Evolutionary conservation across 306 rosid genomes (phyloP), one percentile per base, ranked within the genome.

Genomic region (Prunus campanulata): DNA sequence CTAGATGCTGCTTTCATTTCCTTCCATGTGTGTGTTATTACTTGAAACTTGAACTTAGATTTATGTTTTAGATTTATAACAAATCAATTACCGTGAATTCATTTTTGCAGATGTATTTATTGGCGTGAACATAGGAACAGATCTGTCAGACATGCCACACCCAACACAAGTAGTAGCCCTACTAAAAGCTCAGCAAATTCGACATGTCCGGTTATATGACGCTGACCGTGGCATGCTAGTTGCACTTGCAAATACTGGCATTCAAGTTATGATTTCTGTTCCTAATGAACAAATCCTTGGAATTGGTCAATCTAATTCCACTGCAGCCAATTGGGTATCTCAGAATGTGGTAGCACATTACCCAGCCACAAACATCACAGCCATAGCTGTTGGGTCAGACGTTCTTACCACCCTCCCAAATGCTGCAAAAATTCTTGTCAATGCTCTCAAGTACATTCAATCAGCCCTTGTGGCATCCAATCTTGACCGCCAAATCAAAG

Each of bases 91-190:
- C 51, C 44, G 8, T 72, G 70, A 60, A 64, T 82, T 84, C 80
- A 18, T 74, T 52, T 59, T 65, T 82, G 87, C 85, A 92, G 97
- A 79, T 67, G 84, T 91, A n/a, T 88, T 85, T 56, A 74, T 92
- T 74, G 97, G 97, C 72, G 97, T 90, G 54, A 92, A 92, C 61
- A 90, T 90, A 60, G 97, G 97, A 69, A 92, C 96, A n/a, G 89
- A 87, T 50, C 96, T 92, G 49, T 88, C 91, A 0, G 96, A 87
- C 63, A 92, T 92, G 97, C 97, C 97, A 69, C 93, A 90, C 65
- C 90, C 97, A 59, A 92, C 97, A 13, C 97, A 92, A 90, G 96
- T 87, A 18, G 96, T 74, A 18, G 97, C 91, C 27, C 87, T 90
- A 42, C 90, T 90, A 35, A 92, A 92, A 87, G 87, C 91, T 0